These are phyloP conservation scores for Oenanthe javanica DNA, from an alignment of 140 eudicot genomes.

Conservation along the genomic window DNA sequence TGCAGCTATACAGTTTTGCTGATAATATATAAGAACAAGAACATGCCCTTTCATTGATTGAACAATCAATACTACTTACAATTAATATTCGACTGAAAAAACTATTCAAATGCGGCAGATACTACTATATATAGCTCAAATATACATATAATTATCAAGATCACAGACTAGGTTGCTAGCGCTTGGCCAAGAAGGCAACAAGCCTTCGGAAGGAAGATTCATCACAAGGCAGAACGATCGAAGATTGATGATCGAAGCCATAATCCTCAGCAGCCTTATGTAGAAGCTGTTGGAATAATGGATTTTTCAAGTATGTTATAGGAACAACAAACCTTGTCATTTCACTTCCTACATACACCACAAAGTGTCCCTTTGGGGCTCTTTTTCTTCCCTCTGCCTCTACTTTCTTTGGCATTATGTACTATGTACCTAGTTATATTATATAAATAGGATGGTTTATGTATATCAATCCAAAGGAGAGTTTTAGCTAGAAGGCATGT, in stretches of 20 bases:
- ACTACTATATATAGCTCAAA: background rate
- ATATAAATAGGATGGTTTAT: background rate
- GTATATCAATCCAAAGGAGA: background rate
- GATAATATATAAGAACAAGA: background rate
- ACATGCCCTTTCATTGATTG: background rate
- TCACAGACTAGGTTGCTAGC: background rate
- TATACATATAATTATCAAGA: background rate
- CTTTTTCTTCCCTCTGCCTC: constrained; percentile 12
- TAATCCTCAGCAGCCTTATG: constrained; percentile 35
- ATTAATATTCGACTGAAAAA: background rate
- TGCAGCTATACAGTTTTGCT: background rate
- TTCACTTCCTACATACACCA: constrained; percentile 40
- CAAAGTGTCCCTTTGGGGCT: constrained; percentile 47
- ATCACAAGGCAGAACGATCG: constrained; percentile 35
- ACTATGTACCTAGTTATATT: background rate
- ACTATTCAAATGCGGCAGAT: background rate
- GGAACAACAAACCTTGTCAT: constrained; percentile 36
- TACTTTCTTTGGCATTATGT: constrained; percentile 24
- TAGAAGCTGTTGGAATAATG: constrained; percentile 25
- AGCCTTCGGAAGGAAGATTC: constrained; percentile 27
- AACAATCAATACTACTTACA: background rate
- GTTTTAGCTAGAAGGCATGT: background rate
- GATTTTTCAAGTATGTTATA: constrained; percentile 21
- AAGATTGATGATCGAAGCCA: constrained; percentile 23
- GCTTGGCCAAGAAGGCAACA: constrained; percentile 16